Percentiles rank a stretch among this genome's conserved stretches.
Conservation (phyloP, 495 filamentous ascomycete species). For the Lophiostoma macrostomum region DNA sequence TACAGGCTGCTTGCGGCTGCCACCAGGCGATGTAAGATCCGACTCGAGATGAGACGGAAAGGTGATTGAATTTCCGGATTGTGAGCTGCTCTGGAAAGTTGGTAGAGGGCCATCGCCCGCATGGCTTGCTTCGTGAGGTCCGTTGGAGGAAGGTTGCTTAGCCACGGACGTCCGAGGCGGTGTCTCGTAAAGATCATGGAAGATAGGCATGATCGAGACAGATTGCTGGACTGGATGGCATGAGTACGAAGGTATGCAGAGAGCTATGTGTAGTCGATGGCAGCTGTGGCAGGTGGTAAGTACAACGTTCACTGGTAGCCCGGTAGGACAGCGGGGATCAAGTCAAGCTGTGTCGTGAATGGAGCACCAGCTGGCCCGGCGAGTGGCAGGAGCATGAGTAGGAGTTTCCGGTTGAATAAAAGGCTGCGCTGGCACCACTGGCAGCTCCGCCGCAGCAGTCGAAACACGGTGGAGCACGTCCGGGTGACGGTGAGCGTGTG, state of each 20-base stretch:
- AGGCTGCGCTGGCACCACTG: constrained; percentile 29
- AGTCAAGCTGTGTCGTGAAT: constrained; percentile 5
- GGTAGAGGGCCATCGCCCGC: not conserved
- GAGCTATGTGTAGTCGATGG: not conserved
- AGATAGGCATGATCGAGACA: constrained; percentile 57
- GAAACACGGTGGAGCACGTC: not conserved
- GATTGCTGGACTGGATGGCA: constrained; percentile 1
- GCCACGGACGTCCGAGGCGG: constrained; percentile 20
- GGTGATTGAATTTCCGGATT: not conserved
- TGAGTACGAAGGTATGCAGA: constrained; percentile 8
- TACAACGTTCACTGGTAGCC: constrained; percentile 4
- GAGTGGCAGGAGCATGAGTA: constrained; percentile 6
- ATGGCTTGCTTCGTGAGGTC: constrained; percentile 1
- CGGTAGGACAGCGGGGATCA: constrained; percentile 4
- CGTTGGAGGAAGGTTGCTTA: constrained; percentile 9
- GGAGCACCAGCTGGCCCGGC: constrained; percentile 19
- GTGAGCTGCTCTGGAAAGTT: not conserved
- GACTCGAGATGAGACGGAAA: constrained; percentile 1
- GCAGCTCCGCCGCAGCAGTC: constrained; percentile 1
- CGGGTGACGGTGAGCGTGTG: not conserved
- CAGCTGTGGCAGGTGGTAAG: constrained; percentile 7
- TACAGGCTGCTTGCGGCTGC: constrained; percentile 20
- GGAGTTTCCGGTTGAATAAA: constrained; percentile 7
- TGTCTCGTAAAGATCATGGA: constrained; percentile 44
- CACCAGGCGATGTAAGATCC: not conserved